Conservation (phyloP, 495 filamentous ascomycete genomes). For the Umbilicaria muhlenbergii region DNA sequence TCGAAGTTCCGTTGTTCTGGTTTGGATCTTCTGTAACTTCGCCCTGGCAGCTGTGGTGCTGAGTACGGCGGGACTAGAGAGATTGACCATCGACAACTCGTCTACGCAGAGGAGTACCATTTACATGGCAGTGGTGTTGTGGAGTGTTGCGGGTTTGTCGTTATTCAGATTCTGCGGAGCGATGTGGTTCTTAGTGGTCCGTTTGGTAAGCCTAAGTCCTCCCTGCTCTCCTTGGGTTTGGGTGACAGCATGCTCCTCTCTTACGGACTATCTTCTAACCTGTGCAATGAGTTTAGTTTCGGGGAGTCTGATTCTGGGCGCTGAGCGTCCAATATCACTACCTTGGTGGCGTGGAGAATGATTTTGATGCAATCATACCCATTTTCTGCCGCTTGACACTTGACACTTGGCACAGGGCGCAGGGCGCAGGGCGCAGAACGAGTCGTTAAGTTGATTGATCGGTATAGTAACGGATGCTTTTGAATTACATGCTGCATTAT, state of each 20-base stretch:
- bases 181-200: constrained; percentile 86
- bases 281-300: constrained; percentile 24
- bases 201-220: constrained; percentile 52
- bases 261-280: neutral
- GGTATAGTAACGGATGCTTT: no score
- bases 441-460: no score
- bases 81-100: constrained; percentile 32
- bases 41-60: constrained; percentile 78
- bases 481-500: no score
- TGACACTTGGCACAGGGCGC: no score
- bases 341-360: no score
- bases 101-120: constrained; percentile 41
- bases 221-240: neutral
- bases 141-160: constrained; percentile 76
- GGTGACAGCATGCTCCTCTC: neutral
- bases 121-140: constrained; percentile 83
- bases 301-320: constrained; percentile 26
- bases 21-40: constrained; percentile 96
- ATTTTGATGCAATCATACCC: no score
- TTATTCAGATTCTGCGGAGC: constrained; percentile 85
- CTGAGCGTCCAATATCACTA: no score
- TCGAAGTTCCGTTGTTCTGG: constrained; percentile 74
- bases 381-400: no score
- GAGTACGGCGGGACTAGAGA: constrained; percentile 65
- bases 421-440: no score